Evolutionary conservation across 2,329 filamentous ascomycete genomes (phyloP), one percentile per base, ranked within the genome.

Genomic region (Mollisia scopiformis): DNA sequence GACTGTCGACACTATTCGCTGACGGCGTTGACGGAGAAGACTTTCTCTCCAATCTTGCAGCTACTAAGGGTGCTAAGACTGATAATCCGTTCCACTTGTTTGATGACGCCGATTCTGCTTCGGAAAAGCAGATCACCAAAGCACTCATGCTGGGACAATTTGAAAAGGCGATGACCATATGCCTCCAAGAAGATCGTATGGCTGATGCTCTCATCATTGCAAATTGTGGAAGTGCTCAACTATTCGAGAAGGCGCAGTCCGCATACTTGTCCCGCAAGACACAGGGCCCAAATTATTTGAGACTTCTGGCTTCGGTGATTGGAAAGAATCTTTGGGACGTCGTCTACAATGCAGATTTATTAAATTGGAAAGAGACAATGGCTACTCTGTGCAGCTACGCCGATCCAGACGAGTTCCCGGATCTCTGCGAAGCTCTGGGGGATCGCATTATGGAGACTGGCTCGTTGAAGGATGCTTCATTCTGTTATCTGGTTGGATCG

Each of bases 131-230:
- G 59, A 93, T 99, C 65, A 98, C 95, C 3, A 89, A 87, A 69
- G 90, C 94, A 31, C 78, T 99, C 61, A 90, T 98, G 79, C 82
- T 98, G 10, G 95, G 95, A 7, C 86, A 96, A 66, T 99, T 99
- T 71, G 88, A 93, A 59, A 90, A 90, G 73, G 95, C 95, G 19
- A 88, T 96, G 60, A 91, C 96, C 59, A 86, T 97, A 55, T 97
- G 93, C 69, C 79, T 99, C 16, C 88, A 91, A 71, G 92, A 97
- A 75, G 88, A 96, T 66, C 88, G 93, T 56, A 88, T 98, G 74
- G 95, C 95, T 0, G 95, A 99, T 78, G 95, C 95, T 39, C 97
- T 99, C 77, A 92, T 99, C 80, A 94, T 99, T 73, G 95, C 96
- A 50, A 97, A 98, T 71, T 98, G 93, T 71, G 93, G 95, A 61